Evolutionary conservation across 106 monocot species (phyloP), one percentile per base, ranked within the genome.

Genomic region (Xerophyta viscosa): DNA sequence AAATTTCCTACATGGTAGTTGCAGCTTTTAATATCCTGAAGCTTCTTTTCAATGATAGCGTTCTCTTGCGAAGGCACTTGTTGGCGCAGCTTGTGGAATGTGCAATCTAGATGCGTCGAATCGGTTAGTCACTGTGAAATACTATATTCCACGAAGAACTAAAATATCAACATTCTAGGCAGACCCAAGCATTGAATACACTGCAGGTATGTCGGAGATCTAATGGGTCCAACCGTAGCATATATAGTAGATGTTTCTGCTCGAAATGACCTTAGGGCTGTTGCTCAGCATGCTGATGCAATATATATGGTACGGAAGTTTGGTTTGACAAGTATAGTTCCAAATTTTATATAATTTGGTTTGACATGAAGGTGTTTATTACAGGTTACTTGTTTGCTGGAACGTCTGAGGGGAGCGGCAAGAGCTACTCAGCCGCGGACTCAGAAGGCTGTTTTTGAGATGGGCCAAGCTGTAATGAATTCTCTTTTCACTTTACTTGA

Each of bases 361-460:
- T n/a, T n/a, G n/a, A n/a, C n/a, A n/a, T n/a, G n/a, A n/a, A n/a
- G n/a, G n/a, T n/a, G n/a, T n/a, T n/a, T n/a, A n/a, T 31, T 66
- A 56, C 36, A 96, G 94, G 74, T 86, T 17, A 77, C 51, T 71
- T 98, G 98, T 62, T 68, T 98, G 57, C 57, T 98, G 68, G 98
- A 98, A 69, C 78, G 90, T 48, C 54, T 89, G 52, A 90, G 89
- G 70, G 98, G 98, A 64, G 82, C 84, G n/a, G 74, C 74, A 50
- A 84, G 82, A 72, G 98, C 86, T 13, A 82, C 89, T 33, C 82
- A 98, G 24, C 74, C 90, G 24, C 76, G 82, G 50, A 85, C 79
- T 31, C 98, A 98, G 37, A 90, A 82, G 68, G 68, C 71, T 56
- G 69, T 86, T 50, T 98, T 98, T 74, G 79, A 90, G 52, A 70